phyloP scores from a whole-genome alignment of 768 basidiomycete genomes.

The Serpula lacrymans region DNA sequence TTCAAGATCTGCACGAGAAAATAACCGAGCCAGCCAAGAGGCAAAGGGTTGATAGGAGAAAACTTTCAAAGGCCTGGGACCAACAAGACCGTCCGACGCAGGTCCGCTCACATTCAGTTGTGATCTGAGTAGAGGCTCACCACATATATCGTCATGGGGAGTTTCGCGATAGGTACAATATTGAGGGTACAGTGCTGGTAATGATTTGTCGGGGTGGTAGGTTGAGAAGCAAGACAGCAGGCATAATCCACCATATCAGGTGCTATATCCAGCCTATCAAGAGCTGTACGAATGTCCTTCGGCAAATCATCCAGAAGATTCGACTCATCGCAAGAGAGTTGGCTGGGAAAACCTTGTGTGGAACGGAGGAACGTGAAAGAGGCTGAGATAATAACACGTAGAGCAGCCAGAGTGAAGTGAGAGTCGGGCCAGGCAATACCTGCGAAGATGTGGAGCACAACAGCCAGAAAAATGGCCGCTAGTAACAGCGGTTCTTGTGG shows the following conservation, averaged over 20 bases:
- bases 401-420: too few species aligned
- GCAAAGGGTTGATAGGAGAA: conserved; percentile 24
- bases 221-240: conserved; percentile 27
- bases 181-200: neutral
- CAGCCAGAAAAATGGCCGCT: too few species aligned
- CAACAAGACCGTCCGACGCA: too few species aligned
- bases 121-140: neutral
- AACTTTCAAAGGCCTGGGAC: conserved; percentile 5
- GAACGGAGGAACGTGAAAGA: too few species aligned
- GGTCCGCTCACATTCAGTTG: neutral
- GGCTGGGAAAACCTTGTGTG: too few species aligned
- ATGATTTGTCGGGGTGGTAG: conserved; percentile 13
- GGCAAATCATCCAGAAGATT: conserved; percentile 13
- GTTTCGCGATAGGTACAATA: conserved; percentile 17
- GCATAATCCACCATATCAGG: conserved; percentile 15
- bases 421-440: too few species aligned
- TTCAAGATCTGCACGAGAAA: conserved; percentile 23
- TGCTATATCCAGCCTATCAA: conserved; percentile 13
- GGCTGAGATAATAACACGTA: too few species aligned
- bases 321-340: too few species aligned
- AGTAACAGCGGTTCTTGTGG: too few species aligned
- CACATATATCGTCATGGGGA: conserved; percentile 11
- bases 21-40: conserved; percentile 23
- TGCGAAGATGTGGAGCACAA: too few species aligned
- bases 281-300: conserved; percentile 13